Evolutionary conservation across 2,329 filamentous ascomycete genomes (phyloP), one percentile per base, ranked within the genome.

Genomic region (Colletotrichum acutatum): DNA sequence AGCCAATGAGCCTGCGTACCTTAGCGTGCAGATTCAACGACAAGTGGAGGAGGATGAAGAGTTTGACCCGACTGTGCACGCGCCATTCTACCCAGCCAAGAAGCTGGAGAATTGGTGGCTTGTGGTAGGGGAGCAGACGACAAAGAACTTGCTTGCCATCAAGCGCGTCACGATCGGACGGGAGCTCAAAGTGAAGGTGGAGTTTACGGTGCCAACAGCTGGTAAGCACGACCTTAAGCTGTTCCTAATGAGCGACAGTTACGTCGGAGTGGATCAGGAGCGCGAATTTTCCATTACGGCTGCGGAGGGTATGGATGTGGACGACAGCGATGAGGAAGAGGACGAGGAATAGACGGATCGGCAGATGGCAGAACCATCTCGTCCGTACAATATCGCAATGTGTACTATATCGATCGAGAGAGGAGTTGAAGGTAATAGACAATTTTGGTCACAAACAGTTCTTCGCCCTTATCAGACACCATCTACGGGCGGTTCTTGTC

Each of bases 71-170:
- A 92, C 92, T 1, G 97, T 98, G 2, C 95, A 98, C 80, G 95
- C 96, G 64, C 97, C 97, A 0, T 99, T 98, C 87, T 99, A 97
- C 81, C 95, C 97, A 0, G 87, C 83, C 62, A 93, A 93, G 82
- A 99, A 99, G 88, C 93, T 94, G 86, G 97, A 99, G 88, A 98
- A 97, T 81, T 99, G 95, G 95, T 99, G 97, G 97, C 86, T 99
- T 68, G 94, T 99, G 24, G 94, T 99, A 42, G 96, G 95, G 34
- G 95, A 98, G 78, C 95, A 98, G 84, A 93, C 91, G 81, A 94
- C 93, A 53, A 96, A 95, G 86, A 95, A 89, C 75, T 86, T 99
- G 74, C 87, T 98, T 71, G 95, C 94, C 3, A 98, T 98, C 86
- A 99, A 98, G 88, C 91, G 96, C 77, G 92, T 99, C 73, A 97